Conservation (phyloP, 768 basidiomycete genomes). For the Russula foetens region DNA sequence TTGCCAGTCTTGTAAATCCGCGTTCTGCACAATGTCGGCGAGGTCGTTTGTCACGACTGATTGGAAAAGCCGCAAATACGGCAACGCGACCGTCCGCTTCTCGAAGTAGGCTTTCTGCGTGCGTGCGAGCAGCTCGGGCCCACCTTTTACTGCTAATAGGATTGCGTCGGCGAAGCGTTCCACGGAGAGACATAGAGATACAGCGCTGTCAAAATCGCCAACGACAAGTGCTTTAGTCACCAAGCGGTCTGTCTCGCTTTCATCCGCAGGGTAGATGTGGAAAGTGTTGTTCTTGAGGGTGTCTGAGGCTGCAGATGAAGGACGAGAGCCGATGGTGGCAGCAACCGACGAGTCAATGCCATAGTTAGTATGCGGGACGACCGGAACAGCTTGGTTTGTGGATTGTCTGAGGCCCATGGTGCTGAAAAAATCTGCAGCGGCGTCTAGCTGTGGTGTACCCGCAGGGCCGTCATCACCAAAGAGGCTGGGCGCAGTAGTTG, state of each 20-base stretch:
- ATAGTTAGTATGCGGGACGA: constrained; percentile 77
- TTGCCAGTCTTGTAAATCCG: constrained; percentile 89
- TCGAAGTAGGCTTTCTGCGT: constrained; percentile 95
- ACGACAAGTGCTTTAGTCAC: constrained; percentile 90
- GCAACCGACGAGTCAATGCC: constrained; percentile 85
- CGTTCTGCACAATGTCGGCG: constrained; percentile 91
- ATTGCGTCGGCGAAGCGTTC: constrained; percentile 94
- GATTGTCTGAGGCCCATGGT: constrained; percentile 53
- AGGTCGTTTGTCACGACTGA: constrained; percentile 90
- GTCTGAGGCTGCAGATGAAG: constrained; percentile 74
- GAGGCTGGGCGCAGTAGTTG: constrained; percentile 78
- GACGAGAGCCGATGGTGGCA: constrained; percentile 87
- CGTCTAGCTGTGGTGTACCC: constrained; percentile 57
- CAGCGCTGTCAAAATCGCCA: constrained; percentile 92
- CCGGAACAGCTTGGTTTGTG: constrained; percentile 31
- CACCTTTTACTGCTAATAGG: constrained; percentile 85
- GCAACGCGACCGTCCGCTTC: constrained; percentile 59
- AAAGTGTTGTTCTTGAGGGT: constrained; percentile 73
- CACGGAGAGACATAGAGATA: constrained; percentile 80
- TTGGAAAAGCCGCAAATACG: constrained; percentile 92
- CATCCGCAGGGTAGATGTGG: constrained; percentile 81
- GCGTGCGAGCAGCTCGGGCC: constrained; percentile 73
- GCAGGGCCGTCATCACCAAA: constrained; percentile 70
- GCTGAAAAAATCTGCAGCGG: constrained; percentile 84
- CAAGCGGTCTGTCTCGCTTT: constrained; percentile 79